phyloP scores from a whole-genome alignment of 257 asterid species.

The Solanum pennellii region DNA sequence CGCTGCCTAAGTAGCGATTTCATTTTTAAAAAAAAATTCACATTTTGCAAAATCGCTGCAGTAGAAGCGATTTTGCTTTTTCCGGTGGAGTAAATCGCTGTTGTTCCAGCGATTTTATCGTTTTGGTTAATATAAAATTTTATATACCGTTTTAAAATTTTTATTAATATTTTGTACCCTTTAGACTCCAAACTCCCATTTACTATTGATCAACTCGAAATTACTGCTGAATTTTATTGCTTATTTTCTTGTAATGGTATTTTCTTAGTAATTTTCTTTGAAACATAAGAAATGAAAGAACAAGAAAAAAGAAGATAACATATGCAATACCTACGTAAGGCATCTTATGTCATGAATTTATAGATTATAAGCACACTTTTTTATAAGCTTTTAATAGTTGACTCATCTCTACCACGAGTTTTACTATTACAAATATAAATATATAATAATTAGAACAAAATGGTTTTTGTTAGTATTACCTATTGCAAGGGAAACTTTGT shows the following conservation, averaged over 20 bases:
- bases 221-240: accelerated
- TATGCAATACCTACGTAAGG: background rate
- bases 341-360: background rate
- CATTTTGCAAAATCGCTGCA: no score
- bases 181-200: accelerated
- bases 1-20: no score
- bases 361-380: background rate
- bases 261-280: background rate
- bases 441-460: background rate
- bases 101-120: no score
- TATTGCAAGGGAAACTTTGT: background rate
- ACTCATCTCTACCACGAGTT: background rate
- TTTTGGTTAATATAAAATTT: no score
- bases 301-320: background rate
- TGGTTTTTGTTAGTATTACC: background rate
- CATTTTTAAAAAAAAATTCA: no score
- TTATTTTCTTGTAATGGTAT: background rate
- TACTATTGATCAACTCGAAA: no score
- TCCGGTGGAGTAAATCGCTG: no score
- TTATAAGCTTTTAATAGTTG: background rate
- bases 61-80: no score
- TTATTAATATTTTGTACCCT: no score
- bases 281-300: background rate
- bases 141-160: no score
- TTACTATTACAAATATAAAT: no score